phyloP scores from a whole-genome alignment of 306 rosid species.

The Dryas alaskensis region DNA sequence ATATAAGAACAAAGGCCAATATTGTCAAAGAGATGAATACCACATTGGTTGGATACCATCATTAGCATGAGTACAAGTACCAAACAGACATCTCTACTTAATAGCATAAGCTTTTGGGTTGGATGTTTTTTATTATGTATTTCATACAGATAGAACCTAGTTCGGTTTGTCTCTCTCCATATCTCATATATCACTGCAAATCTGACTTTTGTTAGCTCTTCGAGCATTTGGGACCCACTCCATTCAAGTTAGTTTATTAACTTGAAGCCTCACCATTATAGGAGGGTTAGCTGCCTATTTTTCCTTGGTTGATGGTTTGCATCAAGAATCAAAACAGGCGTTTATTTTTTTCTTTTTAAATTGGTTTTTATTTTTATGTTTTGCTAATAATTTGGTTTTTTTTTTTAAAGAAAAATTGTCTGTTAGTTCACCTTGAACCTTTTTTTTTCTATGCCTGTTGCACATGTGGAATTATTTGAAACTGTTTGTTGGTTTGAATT shows the following conservation, averaged over 20 bases:
- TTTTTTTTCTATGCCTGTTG: too few species aligned
- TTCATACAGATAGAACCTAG: not conserved
- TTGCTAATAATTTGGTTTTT: too few species aligned
- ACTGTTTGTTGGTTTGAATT: too few species aligned
- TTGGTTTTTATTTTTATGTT: too few species aligned
- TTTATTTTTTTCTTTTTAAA: too few species aligned
- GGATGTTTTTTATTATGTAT: not conserved
- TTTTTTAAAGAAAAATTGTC: too few species aligned
- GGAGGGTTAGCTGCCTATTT: not conserved
- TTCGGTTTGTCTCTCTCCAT: not conserved
- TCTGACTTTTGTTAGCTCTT: not conserved
- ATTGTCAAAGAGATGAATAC: not conserved
- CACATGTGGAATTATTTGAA: too few species aligned
- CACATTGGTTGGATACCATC: not conserved
- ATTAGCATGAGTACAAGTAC: not conserved
- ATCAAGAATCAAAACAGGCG: too few species aligned
- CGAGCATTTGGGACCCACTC: not conserved
- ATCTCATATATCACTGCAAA: not conserved
- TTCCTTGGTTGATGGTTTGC: not conserved
- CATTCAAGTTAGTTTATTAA: not conserved
- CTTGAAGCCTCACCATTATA: not conserved
- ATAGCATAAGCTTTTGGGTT: not conserved
- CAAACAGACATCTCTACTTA: not conserved
- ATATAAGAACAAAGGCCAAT: slow-evolving; percentile 11
- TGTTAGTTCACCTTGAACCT: too few species aligned